Conservation (phyloP, 768 basidiomycete genomes). For the Tricholoma sp. region DNA sequence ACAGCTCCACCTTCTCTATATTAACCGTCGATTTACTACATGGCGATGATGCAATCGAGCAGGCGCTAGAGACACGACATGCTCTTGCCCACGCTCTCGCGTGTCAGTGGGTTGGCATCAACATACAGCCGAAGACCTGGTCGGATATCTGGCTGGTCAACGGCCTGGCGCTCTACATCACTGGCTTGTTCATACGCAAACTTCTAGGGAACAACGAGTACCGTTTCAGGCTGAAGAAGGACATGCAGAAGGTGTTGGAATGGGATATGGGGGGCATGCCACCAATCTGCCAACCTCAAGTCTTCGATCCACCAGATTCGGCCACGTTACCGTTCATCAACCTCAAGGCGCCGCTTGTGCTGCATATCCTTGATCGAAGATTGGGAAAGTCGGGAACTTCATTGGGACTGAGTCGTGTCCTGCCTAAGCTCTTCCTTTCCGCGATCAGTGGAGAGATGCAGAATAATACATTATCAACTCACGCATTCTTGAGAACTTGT, state of each 20-base stretch:
- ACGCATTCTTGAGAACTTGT: conserved; percentile 86
- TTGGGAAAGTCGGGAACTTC: conserved; percentile 95
- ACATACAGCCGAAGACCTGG: conserved; percentile 90
- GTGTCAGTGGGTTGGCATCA: conserved; percentile 95
- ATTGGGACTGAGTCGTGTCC: conserved; percentile 87
- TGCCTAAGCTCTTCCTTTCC: conserved; percentile 92
- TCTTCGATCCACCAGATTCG: conserved; percentile 79
- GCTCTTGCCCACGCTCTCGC: conserved; percentile 84
- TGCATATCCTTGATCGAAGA: conserved; percentile 92
- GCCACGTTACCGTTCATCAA: conserved; percentile 83
- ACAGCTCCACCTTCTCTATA: conserved; percentile 80
- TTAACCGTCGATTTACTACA: conserved; percentile 79
- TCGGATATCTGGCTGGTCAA: conserved; percentile 97
- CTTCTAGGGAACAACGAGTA: conserved; percentile 96
- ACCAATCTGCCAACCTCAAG: conserved; percentile 89
- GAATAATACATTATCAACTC: conserved; percentile 83
- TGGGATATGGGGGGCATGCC: conserved; percentile 86
- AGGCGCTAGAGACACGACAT: conserved; percentile 87
- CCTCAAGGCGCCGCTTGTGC: conserved; percentile 91
- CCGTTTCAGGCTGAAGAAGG: conserved; percentile 90
- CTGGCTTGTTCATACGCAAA: conserved; percentile 80
- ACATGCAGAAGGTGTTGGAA: conserved; percentile 88
- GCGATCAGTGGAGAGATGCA: conserved; percentile 88
- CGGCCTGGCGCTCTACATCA: conserved; percentile 87
- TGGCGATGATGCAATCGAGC: conserved; percentile 86